Base-by-base conservation (phyloP, 2,329 filamentous ascomycete genomes). In the Aspergillus sojae region DNA sequence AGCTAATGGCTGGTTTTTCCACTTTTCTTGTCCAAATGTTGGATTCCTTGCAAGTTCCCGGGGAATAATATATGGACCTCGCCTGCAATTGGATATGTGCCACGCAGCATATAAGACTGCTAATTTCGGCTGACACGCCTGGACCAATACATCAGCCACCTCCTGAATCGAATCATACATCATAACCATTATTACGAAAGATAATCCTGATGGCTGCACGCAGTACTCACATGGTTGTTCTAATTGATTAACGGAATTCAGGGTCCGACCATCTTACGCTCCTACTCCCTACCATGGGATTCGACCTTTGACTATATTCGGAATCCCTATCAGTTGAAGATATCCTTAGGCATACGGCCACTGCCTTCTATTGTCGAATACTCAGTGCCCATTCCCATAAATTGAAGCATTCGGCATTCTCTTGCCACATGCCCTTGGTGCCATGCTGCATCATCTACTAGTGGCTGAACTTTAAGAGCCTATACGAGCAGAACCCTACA, bases 81-180 rank as follows among this genome's bases (percentile, higher is more conserved):
- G 39, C 60, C 10, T 50, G 60, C 55, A 41, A 62, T 58, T 58
- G 60, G 60, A 53, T 30, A 48, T 36, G 7, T 45, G 21, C 36
- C n/a, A 39, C 58, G 32, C 58, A 63, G 46, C 61, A 41, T 39
- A 57, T 56, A 36, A 46, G 54, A 36, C 30, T 60, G 34, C 60
- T 36, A 58, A 58, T 52, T 56, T 60, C 32, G 41, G 56, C 50
- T 58, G 61, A 50, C 61, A 57, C 60, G 52, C 48, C 59, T 59
- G 62, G 62, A 32, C 60, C 55, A 60, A 21, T 56, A 28, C 57
- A 60, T 70, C 60, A 69, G 67, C 64, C 67, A 66, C 68, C 68
- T 69, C 67, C 67, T 69, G 67, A 69, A 63, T 62, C 57, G 58
- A 63, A 58, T 36, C 56, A 48, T 26, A 36, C 48, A 14, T n/a